These are phyloP conservation scores for Kodamaea fukazawae DNA, from an alignment of 805 yeast species.

Conservation along the genomic window DNA sequence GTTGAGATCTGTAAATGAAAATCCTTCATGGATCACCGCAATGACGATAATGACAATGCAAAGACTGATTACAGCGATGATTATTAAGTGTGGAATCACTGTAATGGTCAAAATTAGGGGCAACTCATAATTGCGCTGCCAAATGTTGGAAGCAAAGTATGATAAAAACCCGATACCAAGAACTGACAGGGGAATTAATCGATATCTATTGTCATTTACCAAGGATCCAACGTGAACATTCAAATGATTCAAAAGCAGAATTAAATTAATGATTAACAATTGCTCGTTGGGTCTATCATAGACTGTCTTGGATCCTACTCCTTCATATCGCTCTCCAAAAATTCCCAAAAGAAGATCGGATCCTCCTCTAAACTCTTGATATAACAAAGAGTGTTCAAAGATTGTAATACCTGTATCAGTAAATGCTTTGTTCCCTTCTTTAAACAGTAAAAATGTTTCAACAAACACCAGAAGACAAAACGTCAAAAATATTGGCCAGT, in stretches of 20 bases:
- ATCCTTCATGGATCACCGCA: conserved; percentile 59
- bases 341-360: conserved; percentile 21
- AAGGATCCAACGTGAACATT: conserved; percentile 63
- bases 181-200: conserved; percentile 62
- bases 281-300: conserved; percentile 50
- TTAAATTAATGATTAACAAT: conserved; percentile 48
- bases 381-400: conserved; percentile 73
- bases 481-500: conserved; percentile 57
- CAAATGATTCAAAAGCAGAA: conserved; percentile 58
- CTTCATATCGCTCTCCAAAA: conserved; percentile 8
- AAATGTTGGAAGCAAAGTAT: conserved; percentile 39
- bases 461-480: conserved; percentile 61
- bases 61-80: conserved; percentile 46
- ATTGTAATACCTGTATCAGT: conserved; percentile 68
- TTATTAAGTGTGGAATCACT: conserved; percentile 63
- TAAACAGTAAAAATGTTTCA: conserved; percentile 62
- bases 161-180: conserved; percentile 53
- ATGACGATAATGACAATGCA: conserved; percentile 54
- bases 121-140: conserved; percentile 42
- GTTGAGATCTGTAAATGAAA: conserved; percentile 31
- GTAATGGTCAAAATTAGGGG: conserved; percentile 59
- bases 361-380: conserved; percentile 62
- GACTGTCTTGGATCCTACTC: conserved; percentile 8
- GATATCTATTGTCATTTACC: conserved; percentile 47
- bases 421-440: conserved; percentile 53